Evolutionary conservation across 1,139 yeast genomes (phyloP).

Genomic region (Saccharomycopsis hybrid): DNA sequence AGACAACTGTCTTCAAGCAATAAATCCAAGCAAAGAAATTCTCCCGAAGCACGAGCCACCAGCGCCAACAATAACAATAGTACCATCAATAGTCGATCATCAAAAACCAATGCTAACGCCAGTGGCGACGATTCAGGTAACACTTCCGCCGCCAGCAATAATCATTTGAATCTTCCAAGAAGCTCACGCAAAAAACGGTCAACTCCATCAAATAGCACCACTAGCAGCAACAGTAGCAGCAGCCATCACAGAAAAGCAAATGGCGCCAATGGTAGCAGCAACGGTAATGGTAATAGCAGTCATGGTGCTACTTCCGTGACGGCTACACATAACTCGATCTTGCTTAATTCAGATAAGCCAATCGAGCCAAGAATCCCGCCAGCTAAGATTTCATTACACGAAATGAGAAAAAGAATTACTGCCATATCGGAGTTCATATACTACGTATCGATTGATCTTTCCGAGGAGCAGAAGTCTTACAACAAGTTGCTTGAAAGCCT

Average conservation of each 20-base stretch:
- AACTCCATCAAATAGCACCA: neutral
- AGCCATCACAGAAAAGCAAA: neutral
- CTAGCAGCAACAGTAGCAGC: too few species aligned
- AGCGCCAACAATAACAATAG: too few species aligned
- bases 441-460: conserved; percentile 74
- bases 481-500: conserved; percentile 39
- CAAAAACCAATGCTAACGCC: too few species aligned
- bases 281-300: neutral
- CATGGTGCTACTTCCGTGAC: too few species aligned
- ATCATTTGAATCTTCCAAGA: neutral
- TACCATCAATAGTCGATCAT: too few species aligned
- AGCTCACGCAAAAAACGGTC: neutral
- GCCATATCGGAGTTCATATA: conserved; percentile 89
- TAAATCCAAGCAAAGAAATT: too few species aligned
- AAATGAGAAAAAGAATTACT: conserved; percentile 80
- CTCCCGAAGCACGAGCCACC: too few species aligned
- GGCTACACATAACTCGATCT: conserved; percentile 1
- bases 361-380: conserved; percentile 81
- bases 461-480: conserved; percentile 58
- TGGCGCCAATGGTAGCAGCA: neutral
- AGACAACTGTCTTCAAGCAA: too few species aligned
- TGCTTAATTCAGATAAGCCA: conserved; percentile 41
- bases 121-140: too few species aligned
- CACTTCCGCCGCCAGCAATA: neutral
- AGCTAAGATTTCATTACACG: conserved; percentile 64